Evolutionary conservation across 345 rosid species (phyloP), one percentile per base, ranked within the genome.

Genomic region (Syzygium grande): DNA sequence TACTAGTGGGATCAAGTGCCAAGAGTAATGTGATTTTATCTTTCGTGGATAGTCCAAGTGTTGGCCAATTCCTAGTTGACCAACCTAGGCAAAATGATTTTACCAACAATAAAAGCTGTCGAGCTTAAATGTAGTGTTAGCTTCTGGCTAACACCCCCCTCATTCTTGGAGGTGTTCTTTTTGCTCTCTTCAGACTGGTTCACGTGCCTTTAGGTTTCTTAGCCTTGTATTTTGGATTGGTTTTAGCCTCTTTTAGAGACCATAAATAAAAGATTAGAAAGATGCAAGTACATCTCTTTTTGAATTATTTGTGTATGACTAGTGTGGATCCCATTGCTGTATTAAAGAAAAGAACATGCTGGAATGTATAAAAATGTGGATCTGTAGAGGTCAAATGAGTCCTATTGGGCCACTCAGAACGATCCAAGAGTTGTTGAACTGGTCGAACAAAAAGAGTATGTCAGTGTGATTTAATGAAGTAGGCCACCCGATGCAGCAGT

Each of bases 1-100:
- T 13, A 46, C 59, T 21, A 10, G 5, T 23, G 19, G 73, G 30
- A 61, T 61, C 19, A 3, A 58, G 27, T 41, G 49, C 73, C 58
- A 34, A 22, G 58, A 38, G 25, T 30, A 34, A 15, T 86, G 25
- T 43, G 77, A 59, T 59, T 63, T 41, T 15, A 51, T 65, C 19
- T 49, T 43, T 15, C 15, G 5, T 5, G 65, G 51, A 78, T 51
- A n/a, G 83, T 29, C 49, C 23, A 14, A n/a, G 85, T 38, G 87
- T 88, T 77, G 87, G 85, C 55, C 89, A 88, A 85, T 85, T 38
- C 56, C 87, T 85, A 46, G 87, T 88, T 85, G 85, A 68, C 89
- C 89, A 65, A 38, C 59, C 27, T 23, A 85, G 9, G 38, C 51
- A 29, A 3, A 46, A 29, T 3, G 17, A 13, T 43, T 15, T 27